phyloP scores from a whole-genome alignment of 345 rosid species.

The Eucalyptus marginata region DNA sequence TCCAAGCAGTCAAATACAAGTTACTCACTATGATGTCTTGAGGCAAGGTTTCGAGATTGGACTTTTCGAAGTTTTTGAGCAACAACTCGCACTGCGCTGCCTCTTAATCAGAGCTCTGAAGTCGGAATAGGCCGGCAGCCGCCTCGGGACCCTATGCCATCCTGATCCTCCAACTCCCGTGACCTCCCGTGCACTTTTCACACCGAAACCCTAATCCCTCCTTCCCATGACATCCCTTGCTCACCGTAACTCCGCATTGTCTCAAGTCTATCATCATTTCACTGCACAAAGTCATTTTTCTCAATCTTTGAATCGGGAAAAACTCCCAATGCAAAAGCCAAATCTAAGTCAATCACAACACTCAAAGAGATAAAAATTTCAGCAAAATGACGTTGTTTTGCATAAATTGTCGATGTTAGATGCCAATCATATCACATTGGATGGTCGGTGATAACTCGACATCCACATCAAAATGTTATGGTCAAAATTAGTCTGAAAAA shows the following conservation, averaged over 20 bases:
- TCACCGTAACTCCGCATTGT: conserved; percentile 27
- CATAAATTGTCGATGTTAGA: background rate
- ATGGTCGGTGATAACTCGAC: background rate
- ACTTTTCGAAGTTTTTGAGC: conserved; percentile 8
- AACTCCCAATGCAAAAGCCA: background rate
- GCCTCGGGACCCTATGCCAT: conserved; percentile 14
- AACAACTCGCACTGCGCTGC: conserved; percentile 12
- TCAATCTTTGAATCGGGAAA: background rate
- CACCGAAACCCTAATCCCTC: conserved; percentile 20
- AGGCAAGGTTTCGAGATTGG: conserved; percentile 53
- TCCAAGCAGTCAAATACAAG: background rate
- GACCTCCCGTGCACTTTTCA: conserved; percentile 29
- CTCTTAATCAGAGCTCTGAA: conserved; percentile 31
- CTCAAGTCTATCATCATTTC: background rate
- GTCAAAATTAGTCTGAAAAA: background rate
- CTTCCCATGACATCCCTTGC: conserved; percentile 11
- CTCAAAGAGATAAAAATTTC: background rate
- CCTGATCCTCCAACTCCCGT: conserved; percentile 59
- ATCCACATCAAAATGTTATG: background rate
- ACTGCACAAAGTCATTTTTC: background rate
- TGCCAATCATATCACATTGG: background rate
- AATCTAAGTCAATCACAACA: background rate
- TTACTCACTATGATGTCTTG: conserved; percentile 48
- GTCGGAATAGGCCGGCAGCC: background rate
- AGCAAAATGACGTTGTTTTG: background rate